Evolutionary conservation across 176 grass and related monocot species (phyloP).

Genomic region (Musa itinerans): DNA sequence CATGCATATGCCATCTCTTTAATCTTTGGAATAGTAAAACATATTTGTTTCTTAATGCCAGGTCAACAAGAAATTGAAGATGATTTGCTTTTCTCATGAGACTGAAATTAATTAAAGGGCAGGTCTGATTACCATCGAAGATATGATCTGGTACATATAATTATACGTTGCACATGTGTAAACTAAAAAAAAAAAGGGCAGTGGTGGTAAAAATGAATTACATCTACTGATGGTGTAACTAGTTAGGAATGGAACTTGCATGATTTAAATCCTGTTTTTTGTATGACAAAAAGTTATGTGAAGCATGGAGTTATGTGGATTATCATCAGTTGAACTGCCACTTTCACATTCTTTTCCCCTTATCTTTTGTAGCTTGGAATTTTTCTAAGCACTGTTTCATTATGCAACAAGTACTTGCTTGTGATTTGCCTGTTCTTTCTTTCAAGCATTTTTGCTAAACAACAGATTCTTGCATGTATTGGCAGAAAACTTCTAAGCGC

Average conservation of each 20-base stretch:
- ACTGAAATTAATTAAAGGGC: too few relatives aligned
- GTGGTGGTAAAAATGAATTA: background rate
- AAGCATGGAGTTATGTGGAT: background rate
- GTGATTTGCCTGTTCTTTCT: background rate
- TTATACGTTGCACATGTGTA: background rate
- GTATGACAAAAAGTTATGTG: background rate
- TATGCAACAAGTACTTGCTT: background rate
- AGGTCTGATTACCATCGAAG: too few relatives aligned
- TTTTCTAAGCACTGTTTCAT: background rate
- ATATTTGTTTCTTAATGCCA: too few relatives aligned
- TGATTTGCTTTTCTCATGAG: too few relatives aligned
- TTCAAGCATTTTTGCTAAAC: background rate
- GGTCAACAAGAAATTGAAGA: too few relatives aligned
- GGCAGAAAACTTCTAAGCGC: slow-evolving; percentile 78
- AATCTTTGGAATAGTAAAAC: background rate
- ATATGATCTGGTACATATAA: background rate
- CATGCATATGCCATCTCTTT: too few relatives aligned
- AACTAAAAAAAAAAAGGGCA: background rate
- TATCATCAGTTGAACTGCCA: too few relatives aligned
- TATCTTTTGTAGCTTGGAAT: background rate
- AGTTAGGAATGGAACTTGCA: background rate
- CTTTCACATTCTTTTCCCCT: background rate
- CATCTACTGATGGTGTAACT: background rate
- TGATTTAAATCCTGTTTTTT: background rate
- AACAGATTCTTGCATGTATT: slow-evolving; percentile 1